Evolutionary conservation across 2,329 filamentous ascomycete species (phyloP).

Genomic region (Zelopaecilomyces penicillatus): DNA sequence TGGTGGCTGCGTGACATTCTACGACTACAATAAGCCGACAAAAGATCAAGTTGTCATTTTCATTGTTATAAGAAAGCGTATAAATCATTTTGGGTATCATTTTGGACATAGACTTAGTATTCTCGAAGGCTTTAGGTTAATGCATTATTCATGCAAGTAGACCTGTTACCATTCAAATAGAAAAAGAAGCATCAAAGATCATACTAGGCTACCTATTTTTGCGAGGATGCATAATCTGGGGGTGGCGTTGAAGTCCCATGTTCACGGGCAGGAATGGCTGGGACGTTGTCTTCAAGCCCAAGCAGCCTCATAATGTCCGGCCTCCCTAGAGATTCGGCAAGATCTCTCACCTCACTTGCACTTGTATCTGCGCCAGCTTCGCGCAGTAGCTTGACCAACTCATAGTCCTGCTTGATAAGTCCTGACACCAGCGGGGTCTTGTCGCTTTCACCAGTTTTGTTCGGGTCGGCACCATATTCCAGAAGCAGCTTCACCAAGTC

Average conservation of each 20-base stretch:
- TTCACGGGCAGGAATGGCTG: no score
- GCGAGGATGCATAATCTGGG: no score
- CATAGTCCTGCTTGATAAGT: constrained; percentile 17
- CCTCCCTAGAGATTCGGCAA: constrained; percentile 17
- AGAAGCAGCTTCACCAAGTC: constrained; percentile 20
- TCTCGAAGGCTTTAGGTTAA: no score
- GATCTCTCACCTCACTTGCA: constrained; percentile 14
- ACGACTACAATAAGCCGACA: constrained; percentile 10
- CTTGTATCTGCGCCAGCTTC: constrained; percentile 19
- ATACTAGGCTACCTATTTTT: no score
- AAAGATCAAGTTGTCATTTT: neutral
- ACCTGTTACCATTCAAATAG: no score
- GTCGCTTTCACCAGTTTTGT: constrained; percentile 21
- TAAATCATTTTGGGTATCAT: neutral
- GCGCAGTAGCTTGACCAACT: constrained; percentile 20
- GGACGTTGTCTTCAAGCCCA: constrained; percentile 10
- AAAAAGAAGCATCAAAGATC: no score
- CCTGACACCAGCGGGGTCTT: constrained; percentile 26
- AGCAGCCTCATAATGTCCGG: constrained; percentile 18
- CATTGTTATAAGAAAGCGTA: neutral
- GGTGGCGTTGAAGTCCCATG: no score
- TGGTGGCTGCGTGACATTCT: constrained; percentile 78
- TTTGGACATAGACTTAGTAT: constrained; percentile 2
- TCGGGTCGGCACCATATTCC: constrained; percentile 24
- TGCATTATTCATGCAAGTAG: no score